Conservation (phyloP, 495 filamentous ascomycete genomes). For the Amorphotheca resinae region DNA sequence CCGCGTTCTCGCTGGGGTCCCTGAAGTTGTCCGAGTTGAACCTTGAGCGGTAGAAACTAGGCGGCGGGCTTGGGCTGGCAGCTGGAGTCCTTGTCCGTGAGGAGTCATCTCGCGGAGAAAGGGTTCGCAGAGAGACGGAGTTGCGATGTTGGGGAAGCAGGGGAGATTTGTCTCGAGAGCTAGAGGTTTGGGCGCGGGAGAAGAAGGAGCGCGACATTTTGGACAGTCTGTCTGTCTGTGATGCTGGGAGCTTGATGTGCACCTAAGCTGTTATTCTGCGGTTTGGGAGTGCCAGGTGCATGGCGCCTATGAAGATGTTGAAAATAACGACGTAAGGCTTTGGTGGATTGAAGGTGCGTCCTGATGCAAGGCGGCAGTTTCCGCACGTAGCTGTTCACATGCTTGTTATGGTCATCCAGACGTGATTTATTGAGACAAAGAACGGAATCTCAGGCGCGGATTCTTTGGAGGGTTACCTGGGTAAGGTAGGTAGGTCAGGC, state of each 20-base stretch:
- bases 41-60: slow-evolving; percentile 15
- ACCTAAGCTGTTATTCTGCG: not conserved
- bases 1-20: not conserved
- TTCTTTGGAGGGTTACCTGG: too few species aligned
- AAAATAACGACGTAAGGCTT: not conserved
- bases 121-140: slow-evolving; percentile 14
- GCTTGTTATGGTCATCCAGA: not conserved
- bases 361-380: not conserved
- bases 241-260: not conserved
- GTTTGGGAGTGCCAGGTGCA: not conserved
- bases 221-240: too few species aligned
- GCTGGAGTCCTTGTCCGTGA: not conserved
- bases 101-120: slow-evolving; percentile 11
- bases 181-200: slow-evolving; percentile 3
- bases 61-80: slow-evolving; percentile 11
- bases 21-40: not conserved
- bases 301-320: not conserved
- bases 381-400: slow-evolving; percentile 2
- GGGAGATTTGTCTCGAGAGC: slow-evolving; percentile 11
- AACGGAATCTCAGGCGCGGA: too few species aligned
- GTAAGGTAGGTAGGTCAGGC: too few species aligned
- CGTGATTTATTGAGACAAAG: too few species aligned
- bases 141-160: slow-evolving; percentile 12
- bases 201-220: slow-evolving; percentile 12
- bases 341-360: too few species aligned